These are phyloP conservation scores for Echium plantagineum DNA, from an alignment of 257 asterid genomes.

Conservation along the genomic window DNA sequence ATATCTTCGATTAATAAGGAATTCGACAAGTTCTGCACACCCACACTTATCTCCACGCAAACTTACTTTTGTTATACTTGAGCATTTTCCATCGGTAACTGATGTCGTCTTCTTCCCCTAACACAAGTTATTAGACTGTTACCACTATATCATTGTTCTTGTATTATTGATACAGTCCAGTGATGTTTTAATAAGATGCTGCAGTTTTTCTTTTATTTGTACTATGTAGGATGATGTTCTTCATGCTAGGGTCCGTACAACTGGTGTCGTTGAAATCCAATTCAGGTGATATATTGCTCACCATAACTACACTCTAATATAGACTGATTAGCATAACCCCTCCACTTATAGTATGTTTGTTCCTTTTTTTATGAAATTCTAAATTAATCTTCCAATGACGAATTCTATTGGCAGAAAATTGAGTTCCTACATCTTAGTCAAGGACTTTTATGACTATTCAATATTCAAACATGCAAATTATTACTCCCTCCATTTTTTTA, in stretches of 20 bases:
- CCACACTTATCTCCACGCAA: background rate
- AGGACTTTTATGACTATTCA: too few relatives aligned
- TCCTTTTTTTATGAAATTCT: too few relatives aligned
- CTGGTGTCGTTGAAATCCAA: conserved; percentile 96
- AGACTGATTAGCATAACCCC: background rate
- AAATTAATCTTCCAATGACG: too few relatives aligned
- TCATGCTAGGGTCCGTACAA: conserved; percentile 94
- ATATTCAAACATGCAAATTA: too few relatives aligned
- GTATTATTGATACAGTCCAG: background rate
- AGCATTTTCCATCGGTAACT: background rate
- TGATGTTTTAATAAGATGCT: background rate
- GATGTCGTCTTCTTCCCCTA: background rate
- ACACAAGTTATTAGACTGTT: background rate
- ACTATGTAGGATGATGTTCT: conserved; percentile 87
- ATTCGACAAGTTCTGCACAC: too few relatives aligned
- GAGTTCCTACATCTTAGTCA: too few relatives aligned
- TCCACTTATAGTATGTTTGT: too few relatives aligned
- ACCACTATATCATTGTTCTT: background rate
- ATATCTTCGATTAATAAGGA: background rate
- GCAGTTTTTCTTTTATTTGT: conserved; percentile 11
- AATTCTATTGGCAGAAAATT: too few relatives aligned
- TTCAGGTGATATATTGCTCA: conserved; percentile 64
- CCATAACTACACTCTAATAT: background rate
- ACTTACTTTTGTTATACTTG: background rate
- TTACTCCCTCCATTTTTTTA: too few relatives aligned